Base-by-base conservation (phyloP, 306 rosid genomes). In the Trichosanthes truncata region DNA sequence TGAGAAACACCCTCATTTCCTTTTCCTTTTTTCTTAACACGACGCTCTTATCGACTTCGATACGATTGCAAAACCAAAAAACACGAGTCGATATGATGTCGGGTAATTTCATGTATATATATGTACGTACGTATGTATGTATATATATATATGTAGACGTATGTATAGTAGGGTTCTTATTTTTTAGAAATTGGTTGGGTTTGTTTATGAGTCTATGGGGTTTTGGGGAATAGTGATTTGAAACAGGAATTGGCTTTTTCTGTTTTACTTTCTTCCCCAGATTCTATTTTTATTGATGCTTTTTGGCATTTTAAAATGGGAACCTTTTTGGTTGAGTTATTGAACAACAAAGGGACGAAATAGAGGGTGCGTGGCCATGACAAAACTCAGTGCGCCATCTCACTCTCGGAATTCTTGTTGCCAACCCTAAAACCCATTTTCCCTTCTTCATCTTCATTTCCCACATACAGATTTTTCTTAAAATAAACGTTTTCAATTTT, bases 381-480 rank as follows among this genome's bases (percentile, higher is more conserved):
- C 74, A 68, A 40, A 68, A 40, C 51, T 40, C 51, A 68, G 74
- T 68, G 74, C 74, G 74, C 74, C 74, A 68, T 68, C 52, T 68
- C 74, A 68, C 46, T 33, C 1, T 31, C 9, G 3, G 41, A 31
- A 33, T 62, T 33, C 69, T 29, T 67, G 72, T 35, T 65, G 31
- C 49, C 74, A 67, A 67, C 49, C 8, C 8, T 26, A 36, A 9
- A 20, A 36, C 74, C 48, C 1, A 36, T 66, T 65, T 18, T 66
- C 74, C 38, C 49, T 20, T 38, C 48, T 15, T 33, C 23, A 63
- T 66, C 26, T 11, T 12, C 15, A 57, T 4, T 60, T 26, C 4
- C 38, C 67, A 12, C 20, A 5, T 6, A 61, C 38, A 5, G 1
- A 43, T 31, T 62, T 3, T 31, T 61, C 68, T 29, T 61, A 0